Percentiles rank a stretch among this genome's conserved stretches.
Conservation (phyloP, 495 filamentous ascomycete genomes). For the Xylaria palmicola region DNA sequence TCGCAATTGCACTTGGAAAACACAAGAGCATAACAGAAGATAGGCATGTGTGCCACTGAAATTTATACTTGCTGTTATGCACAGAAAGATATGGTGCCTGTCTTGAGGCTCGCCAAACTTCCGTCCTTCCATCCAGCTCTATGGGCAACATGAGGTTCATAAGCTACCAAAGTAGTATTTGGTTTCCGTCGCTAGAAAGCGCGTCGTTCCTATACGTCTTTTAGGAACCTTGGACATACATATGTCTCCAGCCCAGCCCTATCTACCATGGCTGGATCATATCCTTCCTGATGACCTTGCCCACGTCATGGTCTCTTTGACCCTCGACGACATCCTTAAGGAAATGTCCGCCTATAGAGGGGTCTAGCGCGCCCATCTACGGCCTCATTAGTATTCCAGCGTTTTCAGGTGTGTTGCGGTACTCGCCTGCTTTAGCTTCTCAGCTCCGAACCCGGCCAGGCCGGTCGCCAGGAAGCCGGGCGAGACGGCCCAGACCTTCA, state of each 20-base stretch:
- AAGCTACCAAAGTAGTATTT: too few relatives aligned
- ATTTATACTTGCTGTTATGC: too few relatives aligned
- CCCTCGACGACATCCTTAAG: conserved; percentile 49
- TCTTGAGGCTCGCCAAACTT: too few relatives aligned
- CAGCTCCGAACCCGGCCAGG: conserved; percentile 37
- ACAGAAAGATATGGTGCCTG: too few relatives aligned
- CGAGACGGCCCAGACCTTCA: conserved; percentile 56
- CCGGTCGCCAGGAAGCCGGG: conserved; percentile 60
- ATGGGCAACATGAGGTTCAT: too few relatives aligned
- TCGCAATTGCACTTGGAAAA: too few relatives aligned
- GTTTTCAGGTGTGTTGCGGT: background rate
- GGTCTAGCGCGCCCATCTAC: conserved; percentile 44
- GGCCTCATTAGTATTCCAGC: background rate
- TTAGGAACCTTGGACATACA: too few relatives aligned
- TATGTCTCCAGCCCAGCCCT: background rate
- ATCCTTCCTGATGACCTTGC: conserved; percentile 38
- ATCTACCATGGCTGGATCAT: conserved; percentile 44
- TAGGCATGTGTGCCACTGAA: too few relatives aligned
- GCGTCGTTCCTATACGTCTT: too few relatives aligned
- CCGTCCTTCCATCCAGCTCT: too few relatives aligned
- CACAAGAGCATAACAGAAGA: too few relatives aligned
- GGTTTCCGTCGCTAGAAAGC: too few relatives aligned
- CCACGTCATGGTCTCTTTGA: conserved; percentile 46
- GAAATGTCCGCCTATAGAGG: conserved; percentile 43
- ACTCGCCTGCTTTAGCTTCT: conserved; percentile 34